Base-by-base conservation (phyloP, 2,329 filamentous ascomycete genomes). In the Phoma sp. region DNA sequence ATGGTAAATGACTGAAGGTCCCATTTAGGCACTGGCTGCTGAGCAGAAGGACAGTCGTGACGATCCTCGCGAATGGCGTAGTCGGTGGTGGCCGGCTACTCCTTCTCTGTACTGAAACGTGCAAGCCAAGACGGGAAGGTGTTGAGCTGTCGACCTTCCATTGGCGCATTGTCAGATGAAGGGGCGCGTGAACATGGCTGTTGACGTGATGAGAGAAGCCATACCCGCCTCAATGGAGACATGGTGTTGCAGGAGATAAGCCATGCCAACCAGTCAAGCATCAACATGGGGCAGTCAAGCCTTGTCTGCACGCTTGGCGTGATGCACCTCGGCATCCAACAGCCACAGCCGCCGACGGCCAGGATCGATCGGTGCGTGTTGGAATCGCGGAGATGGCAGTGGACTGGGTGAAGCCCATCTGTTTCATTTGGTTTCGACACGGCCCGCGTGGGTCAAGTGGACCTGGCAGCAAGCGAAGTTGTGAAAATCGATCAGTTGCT, bases 241-340 rank as follows among this genome's bases (percentile, higher is more conserved):
- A 35, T 54, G 55, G 58, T 60, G 57, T 58, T 31, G 58, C 49
- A 55, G 55, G 45, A 60, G 43, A 57, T 58, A 55, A 56, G 55
- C 57, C 49, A 38, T 45, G 47, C 51, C 55, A 50, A 49, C 58
- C 64, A 64, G 43, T 69, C 59, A 71, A 67, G 68, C 62, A 55
- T 63, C 52, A 27, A 43, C 41, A 47, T 54, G 52, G 44, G 35
- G 27, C 24, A 31, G 40, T 60, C 57, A 72, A 71, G 69, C 66
- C 51, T 68, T 61, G 55, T 57, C 55, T 61, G 63, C 59, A 52
- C 45, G 21, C 67, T 71, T 71, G 68, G 64, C 63, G 41, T 50
- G 50, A 63, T 58, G 57, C 64, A 38, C 52, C 62, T 58, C 55
- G 58, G 50, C 53, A 58, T 43, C 46, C 32, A 29, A 53, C 47